Conservation (phyloP, 805 yeast species). For the Martiniozyma abietophila region DNA sequence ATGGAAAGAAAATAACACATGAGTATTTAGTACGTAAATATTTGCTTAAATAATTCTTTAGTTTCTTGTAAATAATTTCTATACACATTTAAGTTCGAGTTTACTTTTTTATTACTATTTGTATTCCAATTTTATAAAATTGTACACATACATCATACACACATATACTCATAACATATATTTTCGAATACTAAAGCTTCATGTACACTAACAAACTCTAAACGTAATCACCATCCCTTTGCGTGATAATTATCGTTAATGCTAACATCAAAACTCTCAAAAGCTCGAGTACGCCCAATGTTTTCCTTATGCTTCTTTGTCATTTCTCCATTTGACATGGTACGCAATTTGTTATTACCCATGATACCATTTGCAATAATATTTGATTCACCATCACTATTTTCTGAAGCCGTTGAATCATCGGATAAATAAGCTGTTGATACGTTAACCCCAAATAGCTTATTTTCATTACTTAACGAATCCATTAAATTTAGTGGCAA, state of each 20-base stretch:
- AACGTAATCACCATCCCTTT: conserved; percentile 30
- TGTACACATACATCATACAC: conserved; percentile 30
- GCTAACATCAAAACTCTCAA: no score
- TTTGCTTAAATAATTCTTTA: neutral
- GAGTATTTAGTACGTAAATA: no score
- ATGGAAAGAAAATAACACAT: no score
- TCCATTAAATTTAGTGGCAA: conserved; percentile 23
- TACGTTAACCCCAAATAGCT: conserved; percentile 7
- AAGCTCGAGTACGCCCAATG: no score
- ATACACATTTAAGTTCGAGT: conserved; percentile 1
- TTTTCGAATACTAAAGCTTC: neutral
- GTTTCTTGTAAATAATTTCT: conserved; percentile 5
- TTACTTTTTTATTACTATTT: neutral
- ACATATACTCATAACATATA: neutral
- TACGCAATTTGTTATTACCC: conserved; percentile 12
- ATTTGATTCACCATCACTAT: conserved; percentile 6
- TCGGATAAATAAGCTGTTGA: neutral
- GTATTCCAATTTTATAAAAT: conserved; percentile 2
- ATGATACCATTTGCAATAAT: conserved; percentile 23
- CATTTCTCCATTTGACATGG: conserved; percentile 1
- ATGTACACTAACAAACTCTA: no score
- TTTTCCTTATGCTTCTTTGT: no score
- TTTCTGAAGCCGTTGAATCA: neutral
- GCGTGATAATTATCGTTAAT: conserved; percentile 32
- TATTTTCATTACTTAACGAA: conserved; percentile 24